These are phyloP conservation scores for Nothophoma quercina DNA, from an alignment of 2,329 filamentous ascomycete genomes.

Conservation along the genomic window DNA sequence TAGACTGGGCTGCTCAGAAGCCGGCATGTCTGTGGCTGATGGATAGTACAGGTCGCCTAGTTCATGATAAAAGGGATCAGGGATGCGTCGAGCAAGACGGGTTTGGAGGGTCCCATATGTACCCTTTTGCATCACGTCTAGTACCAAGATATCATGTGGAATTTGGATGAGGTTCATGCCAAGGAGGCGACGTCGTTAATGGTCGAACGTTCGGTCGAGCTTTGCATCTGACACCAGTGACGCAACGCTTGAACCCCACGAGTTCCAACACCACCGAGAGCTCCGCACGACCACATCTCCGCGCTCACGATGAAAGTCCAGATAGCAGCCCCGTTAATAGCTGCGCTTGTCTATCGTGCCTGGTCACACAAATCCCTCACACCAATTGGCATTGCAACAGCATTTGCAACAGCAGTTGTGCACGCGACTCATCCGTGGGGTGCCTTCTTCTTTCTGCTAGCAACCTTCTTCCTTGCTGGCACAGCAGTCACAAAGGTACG, in stretches of 20 bases:
- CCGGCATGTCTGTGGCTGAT: no score
- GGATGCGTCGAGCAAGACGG: no score
- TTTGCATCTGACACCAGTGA: constrained; percentile 12
- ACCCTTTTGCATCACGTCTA: no score
- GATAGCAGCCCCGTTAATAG: constrained; percentile 44
- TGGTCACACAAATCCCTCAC: constrained; percentile 71
- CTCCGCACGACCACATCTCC: constrained; percentile 10
- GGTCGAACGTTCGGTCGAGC: background rate
- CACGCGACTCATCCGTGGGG: constrained; percentile 95
- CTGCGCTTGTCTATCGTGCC: constrained; percentile 50
- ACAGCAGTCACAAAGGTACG: constrained; percentile 81
- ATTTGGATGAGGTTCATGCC: constrained; percentile 1
- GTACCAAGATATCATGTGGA: background rate
- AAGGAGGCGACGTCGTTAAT: constrained; percentile 10
- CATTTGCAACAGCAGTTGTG: constrained; percentile 74
- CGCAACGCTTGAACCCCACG: constrained; percentile 17
- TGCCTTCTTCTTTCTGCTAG: constrained; percentile 83
- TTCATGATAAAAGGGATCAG: no score
- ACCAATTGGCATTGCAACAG: constrained; percentile 74
- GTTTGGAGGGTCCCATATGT: no score
- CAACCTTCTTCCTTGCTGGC: constrained; percentile 86
- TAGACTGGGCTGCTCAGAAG: no score
- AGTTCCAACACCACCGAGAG: constrained; percentile 23
- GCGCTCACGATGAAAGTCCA: constrained; percentile 37
- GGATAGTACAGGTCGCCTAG: no score